A percentile compares a stretch with the other conserved stretches of the same genome.
These are phyloP conservation scores for Xylariaceae sp. DNA, from an alignment of 2,329 filamentous ascomycete species.

Conservation along the genomic window DNA sequence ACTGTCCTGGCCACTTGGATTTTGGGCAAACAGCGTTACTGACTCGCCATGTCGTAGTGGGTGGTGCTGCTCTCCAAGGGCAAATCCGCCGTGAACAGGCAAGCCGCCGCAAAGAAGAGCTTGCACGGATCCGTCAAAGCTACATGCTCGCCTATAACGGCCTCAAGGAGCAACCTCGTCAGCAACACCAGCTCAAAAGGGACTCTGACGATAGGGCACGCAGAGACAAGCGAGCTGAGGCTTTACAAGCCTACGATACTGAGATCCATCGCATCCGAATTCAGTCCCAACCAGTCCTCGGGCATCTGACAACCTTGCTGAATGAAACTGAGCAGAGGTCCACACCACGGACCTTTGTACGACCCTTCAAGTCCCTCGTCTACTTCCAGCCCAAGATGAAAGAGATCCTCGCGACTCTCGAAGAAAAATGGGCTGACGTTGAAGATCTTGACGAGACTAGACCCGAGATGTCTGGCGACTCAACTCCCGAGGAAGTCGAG, in stretches of 20 bases:
- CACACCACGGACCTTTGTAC: slow-evolving; percentile 47
- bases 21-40: not conserved
- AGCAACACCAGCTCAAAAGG: slow-evolving; percentile 10
- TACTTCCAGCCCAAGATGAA: slow-evolving; percentile 51
- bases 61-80: slow-evolving; percentile 41
- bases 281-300: slow-evolving; percentile 49
- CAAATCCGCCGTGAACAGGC: slow-evolving; percentile 49
- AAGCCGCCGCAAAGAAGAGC: slow-evolving; percentile 44
- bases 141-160: slow-evolving; percentile 33
- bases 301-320: slow-evolving; percentile 45
- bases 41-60: slow-evolving; percentile 26
- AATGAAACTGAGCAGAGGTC: slow-evolving; percentile 45
- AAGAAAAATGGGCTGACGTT: slow-evolving; percentile 49
- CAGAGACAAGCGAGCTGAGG: slow-evolving; percentile 33
- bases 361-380: slow-evolving; percentile 49
- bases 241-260: slow-evolving; percentile 25
- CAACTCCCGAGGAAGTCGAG: slow-evolving; percentile 39
- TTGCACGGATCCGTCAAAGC: slow-evolving; percentile 43
- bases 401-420: slow-evolving; percentile 45
- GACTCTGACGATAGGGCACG: slow-evolving; percentile 29
- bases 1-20: too few species aligned
- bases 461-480: slow-evolving; percentile 29
- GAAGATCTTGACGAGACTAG: slow-evolving; percentile 42
- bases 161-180: slow-evolving; percentile 19
- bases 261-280: slow-evolving; percentile 45